Base-by-base conservation (phyloP, 306 rosid species). In the Urtica urens region DNA sequence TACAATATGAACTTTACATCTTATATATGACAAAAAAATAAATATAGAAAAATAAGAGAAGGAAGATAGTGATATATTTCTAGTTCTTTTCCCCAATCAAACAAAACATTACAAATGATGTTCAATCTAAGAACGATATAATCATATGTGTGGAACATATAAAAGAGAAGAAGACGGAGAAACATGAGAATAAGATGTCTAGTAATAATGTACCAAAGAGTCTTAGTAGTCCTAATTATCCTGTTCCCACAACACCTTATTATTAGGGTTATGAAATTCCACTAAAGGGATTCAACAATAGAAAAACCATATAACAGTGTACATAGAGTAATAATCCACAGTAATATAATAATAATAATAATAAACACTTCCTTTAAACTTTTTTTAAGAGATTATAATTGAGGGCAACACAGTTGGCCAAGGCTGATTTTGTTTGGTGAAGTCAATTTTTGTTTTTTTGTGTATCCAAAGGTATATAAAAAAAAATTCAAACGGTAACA, bases 181-280 rank as follows among this genome's bases (percentile, higher is more conserved):
- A n/a, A 37, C 15, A 37, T 10, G 10, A n/a, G 41, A 37, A 10
- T 3, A 37, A 6, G 41, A 37, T 4, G n/a, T 9, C 1, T 10
- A 4, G n/a, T 37, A 37, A 37, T 37, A n/a, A n/a, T n/a, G n/a
- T n/a, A n/a, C n/a, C n/a, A n/a, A n/a, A n/a, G n/a, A n/a, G n/a
- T n/a, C n/a, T n/a, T n/a, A n/a, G n/a, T n/a, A n/a, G n/a, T n/a
- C n/a, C n/a, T n/a, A n/a, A 37, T n/a, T 10, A 37, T 9, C 13
- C 13, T 37, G n/a, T 10, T 37, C 2, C 13, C 3, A 37, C n/a
- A 55, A 47, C 44, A 33, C 24, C 47, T 42, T 65, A 57, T 50
- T 65, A n/a, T n/a, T n/a, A n/a, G 42, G 37, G 56, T 42, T 57
- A 50, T 33, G 55, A 50, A 65, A 65, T 31, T 65, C 70, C 59